These are phyloP conservation scores for Chytriomyces sp. DNA, from an alignment of 192 early-diverging fungal genomes.

Conservation along the genomic window DNA sequence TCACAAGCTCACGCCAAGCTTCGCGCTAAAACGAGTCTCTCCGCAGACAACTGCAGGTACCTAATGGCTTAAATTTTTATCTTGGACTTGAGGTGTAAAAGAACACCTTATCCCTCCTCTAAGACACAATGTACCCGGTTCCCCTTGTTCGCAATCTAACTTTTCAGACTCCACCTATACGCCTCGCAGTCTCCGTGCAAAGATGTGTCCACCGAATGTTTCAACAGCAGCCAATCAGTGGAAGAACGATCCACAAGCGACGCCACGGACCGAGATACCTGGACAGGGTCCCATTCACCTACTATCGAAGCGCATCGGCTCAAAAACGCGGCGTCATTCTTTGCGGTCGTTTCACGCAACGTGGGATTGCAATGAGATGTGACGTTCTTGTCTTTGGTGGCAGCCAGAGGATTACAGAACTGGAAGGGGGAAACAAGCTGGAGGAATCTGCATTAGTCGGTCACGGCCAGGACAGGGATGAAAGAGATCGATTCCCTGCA, in stretches of 20 bases:
- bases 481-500: too few species aligned
- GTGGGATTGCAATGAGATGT: conserved; percentile 74
- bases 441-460: conserved; percentile 67
- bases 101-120: background rate
- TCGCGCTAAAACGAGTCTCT: too few species aligned
- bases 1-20: too few species aligned
- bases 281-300: conserved; percentile 32
- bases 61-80: too few species aligned
- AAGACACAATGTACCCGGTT: background rate
- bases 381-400: conserved; percentile 73
- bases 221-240: conserved; percentile 35
- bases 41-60: too few species aligned
- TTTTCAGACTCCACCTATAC: conserved; percentile 67
- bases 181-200: conserved; percentile 80
- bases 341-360: conserved; percentile 63
- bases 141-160: conserved; percentile 22
- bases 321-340: conserved; percentile 14
- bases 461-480: background rate
- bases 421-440: too few species aligned
- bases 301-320: background rate
- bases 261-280: conserved; percentile 41
- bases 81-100: too few species aligned
- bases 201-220: conserved; percentile 69
- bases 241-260: conserved; percentile 38
- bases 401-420: too few species aligned